Evolutionary conservation across 257 asterid species (phyloP).

Genomic region (Fraxinus americana): DNA sequence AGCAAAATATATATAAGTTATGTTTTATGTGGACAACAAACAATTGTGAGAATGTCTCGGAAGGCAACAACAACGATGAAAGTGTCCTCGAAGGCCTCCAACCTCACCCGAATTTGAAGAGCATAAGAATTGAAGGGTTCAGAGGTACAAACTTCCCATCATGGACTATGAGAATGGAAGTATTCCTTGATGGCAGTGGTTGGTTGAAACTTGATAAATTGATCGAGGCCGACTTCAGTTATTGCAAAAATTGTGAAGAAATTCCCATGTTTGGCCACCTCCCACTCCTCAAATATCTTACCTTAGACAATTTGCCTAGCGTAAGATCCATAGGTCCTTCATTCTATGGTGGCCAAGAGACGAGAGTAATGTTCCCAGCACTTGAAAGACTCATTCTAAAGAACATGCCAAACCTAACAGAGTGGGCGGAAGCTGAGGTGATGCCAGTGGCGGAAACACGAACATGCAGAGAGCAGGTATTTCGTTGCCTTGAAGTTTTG

Average conservation of each 20-base stretch:
- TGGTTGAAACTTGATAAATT: background rate
- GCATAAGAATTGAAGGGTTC: background rate
- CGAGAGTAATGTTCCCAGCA: constrained; percentile 23
- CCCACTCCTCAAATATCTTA: constrained; percentile 22
- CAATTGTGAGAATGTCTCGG: background rate
- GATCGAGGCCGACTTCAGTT: background rate
- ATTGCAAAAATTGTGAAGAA: constrained; percentile 15
- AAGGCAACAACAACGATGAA: background rate
- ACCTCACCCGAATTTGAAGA: constrained; percentile 31
- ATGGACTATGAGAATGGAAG: constrained; percentile 27
- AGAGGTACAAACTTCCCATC: constrained; percentile 24
- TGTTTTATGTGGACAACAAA: background rate
- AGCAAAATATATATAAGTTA: constrained; percentile 4
- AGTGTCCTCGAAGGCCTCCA: constrained; percentile 37
- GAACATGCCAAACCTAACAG: constrained; percentile 17
- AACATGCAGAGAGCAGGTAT: background rate
- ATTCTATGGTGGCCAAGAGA: constrained; percentile 26
- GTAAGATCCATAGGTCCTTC: constrained; percentile 18
- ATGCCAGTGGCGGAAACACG: background rate
- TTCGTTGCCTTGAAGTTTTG: constrained; percentile 31
- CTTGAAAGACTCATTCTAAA: constrained; percentile 8
- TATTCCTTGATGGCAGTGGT: background rate
- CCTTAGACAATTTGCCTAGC: background rate
- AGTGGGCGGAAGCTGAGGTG: constrained; percentile 23
- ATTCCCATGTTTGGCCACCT: constrained; percentile 37